Evolutionary conservation across 1,284 basidiomycete species (phyloP), one percentile per base, ranked within the genome.

Genomic region (Bondarzewia mesenterica): DNA sequence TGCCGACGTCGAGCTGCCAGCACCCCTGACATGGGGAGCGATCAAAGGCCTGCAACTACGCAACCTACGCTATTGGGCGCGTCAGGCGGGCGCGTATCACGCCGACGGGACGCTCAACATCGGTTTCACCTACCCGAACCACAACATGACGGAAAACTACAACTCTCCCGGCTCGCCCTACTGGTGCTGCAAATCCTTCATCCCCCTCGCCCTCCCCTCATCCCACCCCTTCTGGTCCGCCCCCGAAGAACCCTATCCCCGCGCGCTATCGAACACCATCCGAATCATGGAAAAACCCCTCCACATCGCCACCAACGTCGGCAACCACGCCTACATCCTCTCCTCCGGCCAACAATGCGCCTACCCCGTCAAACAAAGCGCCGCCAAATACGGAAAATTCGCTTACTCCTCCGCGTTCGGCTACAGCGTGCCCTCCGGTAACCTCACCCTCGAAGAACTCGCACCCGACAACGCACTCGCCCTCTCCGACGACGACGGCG

Each of bases 161-260:
- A 88, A 87, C 60, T 85, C 83, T 0, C 82, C 85, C 1, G 84
- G 84, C 46, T 86, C 83, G n/a, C 82, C 83, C 1, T 90, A 89
- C 64, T 89, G 86, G 86, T 84, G 80, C 58, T 88, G 82, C 70
- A 87, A 89, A 58, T 80, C 84, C 1, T 89, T 89, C 63, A 71
- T 83, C 37, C 67, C 80, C 4, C 75, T 89, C n/a, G 70, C 81
- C 2, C 71, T 86, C 2, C 74, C 81, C 0, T 69, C 75, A 15
- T 66, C 71, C 1, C 84, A 88, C 58, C 82, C 82, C 0, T 88
- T 88, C 71, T 89, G 85, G 86, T 59, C 74, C 0, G 67, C 77
- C 0, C 56, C 70, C 18, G 85, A 89, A 61, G 78, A 82, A 49
- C 71, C 76, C 1, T 83, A 79, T 62, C 85, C 85, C 0, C 47